Base-by-base conservation (phyloP, 2,329 filamentous ascomycete species). In the Pseudomassariella vexata region DNA sequence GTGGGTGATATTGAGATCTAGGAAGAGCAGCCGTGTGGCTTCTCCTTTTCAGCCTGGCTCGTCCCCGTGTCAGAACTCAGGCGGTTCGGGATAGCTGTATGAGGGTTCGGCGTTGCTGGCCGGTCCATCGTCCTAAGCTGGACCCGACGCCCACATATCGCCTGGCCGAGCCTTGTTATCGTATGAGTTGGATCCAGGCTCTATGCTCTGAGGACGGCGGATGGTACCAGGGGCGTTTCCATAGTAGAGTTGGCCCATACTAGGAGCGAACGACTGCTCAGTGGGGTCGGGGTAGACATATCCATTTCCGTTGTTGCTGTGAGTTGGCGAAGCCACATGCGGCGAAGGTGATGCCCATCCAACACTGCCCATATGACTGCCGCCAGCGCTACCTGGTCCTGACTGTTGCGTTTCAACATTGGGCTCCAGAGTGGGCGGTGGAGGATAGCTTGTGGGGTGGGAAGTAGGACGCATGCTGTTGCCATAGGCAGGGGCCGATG, bases 251-350 rank as follows among this genome's bases (percentile, higher is more conserved):
- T 82, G 77, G 20, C 71, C 72, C 53, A 79, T 70, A 5, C 60
- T 48, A 20, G 68, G 68, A 23, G 71, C 70, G 30, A 75, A 70
- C 21, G 72, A 71, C 39, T 81, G 82, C 17, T 77, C 76, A 46
- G 94, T 87, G 0, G 86, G 84, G 46, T 95, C 94, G 6, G 82
- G 78, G 52, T 94, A 95, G 40, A 85, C 79, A 42, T 87, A 89
- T 41, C 68, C 69, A 30, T 74, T 77, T 26, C 72, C 75, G 26
- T 66, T 61, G 19, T 60, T 65, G 48, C 63, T 68, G 40, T 88
- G 83, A 7, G 83, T 82, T 8, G 82, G 78, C 44, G 87, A 78
- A 19, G 74, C 73, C 42, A 78, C 76, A 45, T 89, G 84, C 3
- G 80, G 84, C 3, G 80, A 77, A 4, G 88, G 88, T 5, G 88